Evolutionary conservation across 169 alveolate species (phyloP).

Genomic region (Eimeria necatrix): DNA sequence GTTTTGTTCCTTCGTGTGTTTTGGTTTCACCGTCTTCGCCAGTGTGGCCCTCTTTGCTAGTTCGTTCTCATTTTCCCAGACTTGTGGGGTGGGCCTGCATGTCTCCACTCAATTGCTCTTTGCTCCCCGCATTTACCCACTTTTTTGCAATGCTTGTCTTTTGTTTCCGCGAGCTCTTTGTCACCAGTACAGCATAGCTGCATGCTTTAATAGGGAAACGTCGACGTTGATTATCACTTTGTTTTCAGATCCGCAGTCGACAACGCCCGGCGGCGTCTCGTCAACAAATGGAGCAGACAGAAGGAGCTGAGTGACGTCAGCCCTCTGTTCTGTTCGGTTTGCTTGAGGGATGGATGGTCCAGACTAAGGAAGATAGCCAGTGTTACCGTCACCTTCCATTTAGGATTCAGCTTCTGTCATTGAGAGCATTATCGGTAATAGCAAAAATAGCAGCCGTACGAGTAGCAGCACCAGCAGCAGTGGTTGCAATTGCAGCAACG

Average conservation of each 20-base stretch:
- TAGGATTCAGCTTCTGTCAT: too few relatives aligned
- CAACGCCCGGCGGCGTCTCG: conserved; percentile 60
- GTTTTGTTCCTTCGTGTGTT: too few relatives aligned
- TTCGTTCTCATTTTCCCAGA: too few relatives aligned
- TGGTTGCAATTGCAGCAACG: not conserved
- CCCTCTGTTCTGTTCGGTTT: not conserved
- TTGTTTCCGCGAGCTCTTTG: not conserved
- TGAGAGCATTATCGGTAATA: not conserved
- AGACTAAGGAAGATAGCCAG: too few relatives aligned
- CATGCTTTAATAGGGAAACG: not conserved
- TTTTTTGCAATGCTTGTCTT: not conserved
- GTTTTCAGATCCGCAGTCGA: conserved; percentile 53
- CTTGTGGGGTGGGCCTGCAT: too few relatives aligned
- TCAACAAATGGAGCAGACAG: not conserved
- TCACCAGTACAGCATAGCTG: not conserved
- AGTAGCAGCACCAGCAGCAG: not conserved
- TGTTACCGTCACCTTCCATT: too few relatives aligned
- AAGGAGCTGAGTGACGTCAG: conserved; percentile 2
- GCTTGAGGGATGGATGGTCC: too few relatives aligned
- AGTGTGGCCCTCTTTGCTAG: too few relatives aligned
- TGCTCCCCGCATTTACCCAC: too few relatives aligned
- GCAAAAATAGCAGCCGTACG: not conserved
- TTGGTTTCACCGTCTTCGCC: too few relatives aligned
- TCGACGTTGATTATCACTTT: not conserved
- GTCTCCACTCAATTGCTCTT: too few relatives aligned